Evolutionary conservation across 352 stramenopile genomes (phyloP), one percentile per base, ranked within the genome.

Genomic region (Bremia lactucae): DNA sequence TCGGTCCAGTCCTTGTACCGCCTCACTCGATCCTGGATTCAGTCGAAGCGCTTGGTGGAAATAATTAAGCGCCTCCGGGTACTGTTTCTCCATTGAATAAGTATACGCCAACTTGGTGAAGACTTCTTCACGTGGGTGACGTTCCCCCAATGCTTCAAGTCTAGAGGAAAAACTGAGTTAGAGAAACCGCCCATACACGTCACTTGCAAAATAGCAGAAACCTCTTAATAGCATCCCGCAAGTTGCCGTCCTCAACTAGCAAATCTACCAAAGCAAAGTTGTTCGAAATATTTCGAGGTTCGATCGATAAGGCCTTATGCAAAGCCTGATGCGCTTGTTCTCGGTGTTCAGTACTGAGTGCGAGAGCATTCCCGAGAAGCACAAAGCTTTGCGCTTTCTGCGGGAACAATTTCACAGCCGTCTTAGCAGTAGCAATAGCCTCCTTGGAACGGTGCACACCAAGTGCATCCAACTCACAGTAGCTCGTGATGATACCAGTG

Each of bases 101-200:
- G 86, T 61, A 34, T 82, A 65, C 9, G 68, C 79, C 19, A 92
- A 62, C 44, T 92, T 89, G 13, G 65, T 76, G 22, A 83, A 82
- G 15, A 92, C 62, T 35, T 85, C 62, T 52, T 87, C 76, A 0
- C 67, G 62, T 11, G 65, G 62, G 14, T 48, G 50, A 22, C 76
- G 68, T 29, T 86, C 65, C 5, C 65, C 52, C 6, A 89, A 43
- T 38, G 26, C 24, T 21, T 58, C 40, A n/a, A 92, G 46, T 47
- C 58, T 67, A 56, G 6, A 14, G 15, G 1, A 28, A 1, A 19
- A 42, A 18, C 13, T 8, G 15, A 44, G 33, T 42, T 33, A 60
- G 19, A 40, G 13, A 5, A 19, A 36, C 39, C 21, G 15, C 21
- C 8, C 3, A n/a, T n/a, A 44, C 21, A 35, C 26, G 7, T 29